phyloP scores from a whole-genome alignment of 257 asterid species.

The Gardenia jasminoides region DNA sequence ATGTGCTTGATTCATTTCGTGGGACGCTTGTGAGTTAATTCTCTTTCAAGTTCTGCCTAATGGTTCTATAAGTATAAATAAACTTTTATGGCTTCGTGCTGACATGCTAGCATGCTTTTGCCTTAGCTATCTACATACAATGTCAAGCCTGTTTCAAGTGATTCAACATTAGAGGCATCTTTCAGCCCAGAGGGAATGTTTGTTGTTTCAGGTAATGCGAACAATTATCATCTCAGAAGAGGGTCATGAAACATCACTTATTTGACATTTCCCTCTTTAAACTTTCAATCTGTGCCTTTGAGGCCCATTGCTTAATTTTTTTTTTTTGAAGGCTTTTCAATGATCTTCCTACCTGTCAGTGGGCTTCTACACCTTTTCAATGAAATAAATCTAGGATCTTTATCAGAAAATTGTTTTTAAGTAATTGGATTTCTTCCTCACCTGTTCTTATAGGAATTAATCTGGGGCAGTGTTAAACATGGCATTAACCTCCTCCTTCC shows the following conservation, averaged over 20 bases:
- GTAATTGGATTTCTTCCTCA: not conserved
- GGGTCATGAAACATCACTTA: not conserved
- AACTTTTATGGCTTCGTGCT: conserved; percentile 1
- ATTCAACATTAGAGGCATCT: conserved; percentile 89
- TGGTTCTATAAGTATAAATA: not conserved
- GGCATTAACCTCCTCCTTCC: not conserved
- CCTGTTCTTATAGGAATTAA: not conserved
- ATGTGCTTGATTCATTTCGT: conserved; percentile 87
- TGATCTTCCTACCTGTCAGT: not conserved
- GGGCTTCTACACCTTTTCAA: not conserved
- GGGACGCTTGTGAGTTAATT: conserved; percentile 73
- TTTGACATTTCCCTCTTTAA: conserved; percentile 1
- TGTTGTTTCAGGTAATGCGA: conserved; percentile 78
- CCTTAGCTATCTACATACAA: conserved; percentile 65
- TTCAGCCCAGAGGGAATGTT: conserved; percentile 95
- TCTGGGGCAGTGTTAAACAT: not conserved
- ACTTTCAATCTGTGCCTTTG: not conserved
- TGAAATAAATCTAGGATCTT: not conserved
- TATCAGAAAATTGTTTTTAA: not conserved
- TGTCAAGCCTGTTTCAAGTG: conserved; percentile 78
- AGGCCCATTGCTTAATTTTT: no score
- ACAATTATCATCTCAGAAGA: conserved; percentile 3
- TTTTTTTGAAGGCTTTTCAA: no score
- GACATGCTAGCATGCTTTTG: conserved; percentile 13
- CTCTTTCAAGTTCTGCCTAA: conserved; percentile 1